Evolutionary conservation across 179 eudicot genomes (phyloP), one percentile per base, ranked within the genome.

Genomic region (Pouteria campechiana): DNA sequence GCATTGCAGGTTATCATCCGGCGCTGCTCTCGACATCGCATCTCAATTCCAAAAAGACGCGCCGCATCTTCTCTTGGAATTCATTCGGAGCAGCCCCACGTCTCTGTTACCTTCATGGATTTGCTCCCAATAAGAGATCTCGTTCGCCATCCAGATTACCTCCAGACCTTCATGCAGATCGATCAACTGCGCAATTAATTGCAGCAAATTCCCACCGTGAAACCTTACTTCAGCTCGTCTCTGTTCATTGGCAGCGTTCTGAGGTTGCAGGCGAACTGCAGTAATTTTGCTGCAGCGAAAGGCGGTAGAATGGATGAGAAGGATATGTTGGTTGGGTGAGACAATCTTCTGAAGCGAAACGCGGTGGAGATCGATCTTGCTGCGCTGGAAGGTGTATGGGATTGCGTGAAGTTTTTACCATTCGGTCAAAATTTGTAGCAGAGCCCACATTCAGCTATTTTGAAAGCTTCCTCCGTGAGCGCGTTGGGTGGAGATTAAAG

Each of bases 281-380:
- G 60, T 57, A 43, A 4, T 32, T 64, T 9, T 92, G 99, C 96
- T 52, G 67, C 44, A 1, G 55, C 43, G 33, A 64, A 31, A 14
- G 60, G 27, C 3, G 39, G 55, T 6, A 55, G 28, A 17, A 78
- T 57, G 30, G 58, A 22, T 17, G 93, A 85, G 7, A 64, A 41
- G 41, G 70, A 12, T 11, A 19, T 14, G 52, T 52, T 92, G 66
- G 78, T 48, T 38, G 56, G 57, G 63, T 86, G 99, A 70, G 99
- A 92, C 57, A 33, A 12, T 4, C 49, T 75, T 50, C 59, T 63
- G 38, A 87, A 65, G 61, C 65, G 50, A 11, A 71, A 68, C 76
- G 71, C 60, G 8, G 69, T 92, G 48, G 99, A 92, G 68, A 72
- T 78, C 21, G 99, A 92, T 69, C 61, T 92, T 19, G 90, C 68